These are phyloP conservation scores for Tulasnella sp. DNA, from an alignment of 768 basidiomycete genomes.

Conservation along the genomic window DNA sequence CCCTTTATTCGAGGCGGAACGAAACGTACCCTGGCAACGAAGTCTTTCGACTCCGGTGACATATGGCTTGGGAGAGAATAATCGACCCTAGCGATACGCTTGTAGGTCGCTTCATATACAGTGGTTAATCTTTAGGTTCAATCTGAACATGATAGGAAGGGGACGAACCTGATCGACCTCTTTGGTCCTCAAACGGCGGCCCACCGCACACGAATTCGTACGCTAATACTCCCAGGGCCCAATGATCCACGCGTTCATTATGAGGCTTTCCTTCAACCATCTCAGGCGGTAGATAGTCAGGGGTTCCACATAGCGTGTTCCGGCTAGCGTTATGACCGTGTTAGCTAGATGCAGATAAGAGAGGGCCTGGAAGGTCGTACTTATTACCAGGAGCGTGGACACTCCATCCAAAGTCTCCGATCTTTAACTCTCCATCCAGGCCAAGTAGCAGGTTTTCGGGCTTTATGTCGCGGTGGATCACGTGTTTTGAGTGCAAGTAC, in stretches of 20 bases:
- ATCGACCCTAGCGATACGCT: constrained; percentile 84
- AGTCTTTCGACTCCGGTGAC: constrained; percentile 61
- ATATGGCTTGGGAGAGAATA: constrained; percentile 58
- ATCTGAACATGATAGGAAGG: background rate
- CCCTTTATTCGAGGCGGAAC: background rate
- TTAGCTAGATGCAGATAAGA: background rate
- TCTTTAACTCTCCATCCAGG: constrained; percentile 46
- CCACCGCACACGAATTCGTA: constrained; percentile 46
- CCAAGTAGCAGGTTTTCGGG: constrained; percentile 48
- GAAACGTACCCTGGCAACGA: constrained; percentile 55
- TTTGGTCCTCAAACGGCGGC: constrained; percentile 51
- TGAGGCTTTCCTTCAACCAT: constrained; percentile 46
- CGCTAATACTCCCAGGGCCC: constrained; percentile 47
- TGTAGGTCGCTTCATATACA: constrained; percentile 71
- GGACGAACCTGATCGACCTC: constrained; percentile 62
- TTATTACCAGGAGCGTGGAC: constrained; percentile 57
- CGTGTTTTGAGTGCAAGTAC: constrained; percentile 47
- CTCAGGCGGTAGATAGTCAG: constrained; percentile 91
- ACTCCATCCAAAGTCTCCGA: constrained; percentile 85
- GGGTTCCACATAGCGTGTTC: constrained; percentile 88
- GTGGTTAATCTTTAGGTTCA: background rate
- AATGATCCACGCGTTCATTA: constrained; percentile 45
- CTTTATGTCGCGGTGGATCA: constrained; percentile 51
- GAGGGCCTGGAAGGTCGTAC: constrained; percentile 16
- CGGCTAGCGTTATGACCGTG: constrained; percentile 39